Conservation (phyloP, 2,329 filamentous ascomycete genomes). For the Pyrenochaeta sp. region DNA sequence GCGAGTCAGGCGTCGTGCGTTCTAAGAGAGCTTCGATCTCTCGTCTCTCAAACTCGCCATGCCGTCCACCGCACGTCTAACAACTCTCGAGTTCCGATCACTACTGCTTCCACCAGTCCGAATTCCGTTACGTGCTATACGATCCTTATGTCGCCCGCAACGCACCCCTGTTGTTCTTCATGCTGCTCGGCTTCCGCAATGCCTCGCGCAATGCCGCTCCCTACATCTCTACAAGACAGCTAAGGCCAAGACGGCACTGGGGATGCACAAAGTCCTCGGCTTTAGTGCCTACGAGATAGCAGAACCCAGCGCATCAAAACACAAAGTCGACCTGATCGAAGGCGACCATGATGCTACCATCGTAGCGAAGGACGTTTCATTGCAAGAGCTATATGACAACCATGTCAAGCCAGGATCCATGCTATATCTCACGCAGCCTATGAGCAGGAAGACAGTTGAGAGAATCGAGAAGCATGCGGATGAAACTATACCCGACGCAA, state of each 20-base stretch:
- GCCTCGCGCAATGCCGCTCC: conserved; percentile 28
- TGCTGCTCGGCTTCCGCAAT: conserved; percentile 16
- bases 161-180: conserved; percentile 5
- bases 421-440: conserved; percentile 16
- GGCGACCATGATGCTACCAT: conserved; percentile 5
- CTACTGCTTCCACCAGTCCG: conserved; percentile 28
- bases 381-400: conserved; percentile 29
- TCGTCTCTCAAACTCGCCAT: conserved; percentile 12
- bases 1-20: conserved; percentile 7
- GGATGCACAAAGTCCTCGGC: conserved; percentile 36
- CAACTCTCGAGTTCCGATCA: conserved; percentile 27
- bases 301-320: conserved; percentile 13
- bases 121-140: conserved; percentile 20
- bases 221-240: conserved; percentile 42
- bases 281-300: conserved; percentile 23
- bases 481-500: not conserved
- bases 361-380: conserved; percentile 21
- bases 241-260: conserved; percentile 29
- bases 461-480: conserved; percentile 6
- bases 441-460: conserved; percentile 11
- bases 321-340: conserved; percentile 30
- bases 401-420: conserved; percentile 31
- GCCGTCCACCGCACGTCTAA: conserved; percentile 18
- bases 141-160: conserved; percentile 22
- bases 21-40: conserved; percentile 2